phyloP scores from a whole-genome alignment of 1,284 basidiomycete genomes.

The Nidula niveotomentosa region DNA sequence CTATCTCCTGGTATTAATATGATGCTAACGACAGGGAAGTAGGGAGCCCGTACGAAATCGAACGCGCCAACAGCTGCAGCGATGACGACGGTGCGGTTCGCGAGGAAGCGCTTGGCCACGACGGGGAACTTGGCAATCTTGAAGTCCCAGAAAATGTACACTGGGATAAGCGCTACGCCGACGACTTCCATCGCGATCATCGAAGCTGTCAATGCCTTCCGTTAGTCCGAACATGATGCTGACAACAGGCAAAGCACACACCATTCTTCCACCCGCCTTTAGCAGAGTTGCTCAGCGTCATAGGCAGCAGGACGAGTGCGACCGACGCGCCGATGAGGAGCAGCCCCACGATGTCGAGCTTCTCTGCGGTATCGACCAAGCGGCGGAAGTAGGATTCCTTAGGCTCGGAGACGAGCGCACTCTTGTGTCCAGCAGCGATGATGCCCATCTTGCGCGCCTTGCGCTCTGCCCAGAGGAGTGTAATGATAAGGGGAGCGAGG shows the following conservation, averaged over 20 bases:
- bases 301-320: slow-evolving; percentile 65
- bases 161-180: slow-evolving; percentile 43
- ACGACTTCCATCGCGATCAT: slow-evolving; percentile 58
- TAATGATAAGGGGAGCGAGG: slow-evolving; percentile 58
- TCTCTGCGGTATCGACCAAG: slow-evolving; percentile 30
- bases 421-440: slow-evolving; percentile 13
- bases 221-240: too few species aligned
- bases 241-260: slow-evolving; percentile 16
- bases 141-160: slow-evolving; percentile 49
- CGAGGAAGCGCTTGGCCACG: slow-evolving; percentile 53
- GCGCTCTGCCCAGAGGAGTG: slow-evolving; percentile 71
- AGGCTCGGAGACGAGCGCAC: neutral
- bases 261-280: slow-evolving; percentile 44
- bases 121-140: slow-evolving; percentile 50
- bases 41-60: slow-evolving; percentile 53
- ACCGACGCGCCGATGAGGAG: slow-evolving; percentile 61
- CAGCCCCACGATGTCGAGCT: slow-evolving; percentile 71
- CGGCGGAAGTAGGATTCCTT: slow-evolving; percentile 14
- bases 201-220: slow-evolving; percentile 31
- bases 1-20: slow-evolving; percentile 21
- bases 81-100: slow-evolving; percentile 58
- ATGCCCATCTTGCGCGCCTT: slow-evolving; percentile 57
- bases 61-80: slow-evolving; percentile 68
- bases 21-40: neutral
- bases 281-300: slow-evolving; percentile 53